Evolutionary conservation across 179 eudicot genomes (phyloP), one percentile per base, ranked within the genome.

Genomic region (Sideroxylon spinosum): DNA sequence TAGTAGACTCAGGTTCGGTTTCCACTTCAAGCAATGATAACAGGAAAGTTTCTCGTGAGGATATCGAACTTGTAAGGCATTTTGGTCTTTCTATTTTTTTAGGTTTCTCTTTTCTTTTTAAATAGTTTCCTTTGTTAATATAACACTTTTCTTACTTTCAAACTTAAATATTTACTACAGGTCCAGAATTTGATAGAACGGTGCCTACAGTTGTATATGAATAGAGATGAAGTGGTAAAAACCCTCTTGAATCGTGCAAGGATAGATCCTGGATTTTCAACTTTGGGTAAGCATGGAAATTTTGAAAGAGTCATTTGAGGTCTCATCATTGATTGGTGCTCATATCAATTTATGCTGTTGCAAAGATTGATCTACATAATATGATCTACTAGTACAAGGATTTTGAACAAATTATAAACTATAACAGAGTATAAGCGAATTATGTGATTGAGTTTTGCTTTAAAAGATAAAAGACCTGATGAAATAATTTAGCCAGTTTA

Each of bases 261-360:
- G 88, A 94, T 96, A 63, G 99, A 94, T 88, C 98, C 99, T 74
- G 96, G 94, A 81, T 96, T 96, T 90, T 92, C 99, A 70, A 92
- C 97, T 65, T 81, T 96, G 82, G 99, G 99, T 96, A 87, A 78
- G 85, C 56, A 71, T 50, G 26, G 32, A 49, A 56, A 78, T 16
- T 17, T 69, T 78, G 59, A 56, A 82, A 20, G 29, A 67, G 7
- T 77, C 56, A 77, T 56, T 79, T 48, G 28, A 26, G 14, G 67
- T 65, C 44, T 49, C 25, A 25, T 53, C 53, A 7, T 52, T 25
- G 29, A 44, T 13, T 77, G 52, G 16, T 67, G 66, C 66, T 77
- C 28, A 53, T 17, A 8, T 14, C 44, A 37, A 25, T 70, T 70
- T 59, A 13, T 71, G 32, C 7, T 60, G 44, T 7, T 26, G 6